Evolutionary conservation across 108 stramenopile genomes (phyloP), one percentile per base, ranked within the genome.

Genomic region (Discostella pseudostelligera): DNA sequence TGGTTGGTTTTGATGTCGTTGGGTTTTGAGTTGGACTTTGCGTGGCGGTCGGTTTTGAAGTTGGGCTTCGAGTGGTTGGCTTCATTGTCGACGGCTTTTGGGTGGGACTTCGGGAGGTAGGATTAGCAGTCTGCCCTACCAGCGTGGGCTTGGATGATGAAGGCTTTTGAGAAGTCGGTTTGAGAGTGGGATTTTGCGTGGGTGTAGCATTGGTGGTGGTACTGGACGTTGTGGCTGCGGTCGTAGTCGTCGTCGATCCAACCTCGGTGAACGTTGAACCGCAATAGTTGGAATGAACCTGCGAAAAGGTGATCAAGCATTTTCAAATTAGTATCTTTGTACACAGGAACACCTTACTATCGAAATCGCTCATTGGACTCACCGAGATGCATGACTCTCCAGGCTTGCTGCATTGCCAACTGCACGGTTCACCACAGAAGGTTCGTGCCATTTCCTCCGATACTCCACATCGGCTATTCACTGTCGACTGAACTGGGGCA

Each of bases 371-470:
- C 37, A 39, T 39, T 12, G n/a, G 42, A 43, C 42, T 43, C 42
- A 43, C 54, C 11, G 54, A 40, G 35, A 67, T 39, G 28, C 65
- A 67, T 28, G 55, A 35, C 10, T 67, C 65, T 32, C 65, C 65
- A n/a, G 55, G 54, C 39, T 56, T 67, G 22, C 43, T 56, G 43
- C 65, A 67, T 45, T 67, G 65, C 65, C 55, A 67, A 43, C 55
- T 56, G 43, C 65, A 67, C n/a, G 54, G 65, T 29, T 56, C 65
- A 28, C 65, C 65, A 21, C 65, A 67, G 25, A 67, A 67, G n/a
- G 54, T 67, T 20, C 54, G 40, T 39, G 65, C 65, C 55, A 56
- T 44, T 53, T 24, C 13, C 39, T 67, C 65, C 11, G 26, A 56
- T 17, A 50, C 40, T n/a, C 65, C 65, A 32, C 65, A 67, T 19